phyloP scores from a whole-genome alignment of 257 asterid species.

The Thymus mandschuricus region DNA sequence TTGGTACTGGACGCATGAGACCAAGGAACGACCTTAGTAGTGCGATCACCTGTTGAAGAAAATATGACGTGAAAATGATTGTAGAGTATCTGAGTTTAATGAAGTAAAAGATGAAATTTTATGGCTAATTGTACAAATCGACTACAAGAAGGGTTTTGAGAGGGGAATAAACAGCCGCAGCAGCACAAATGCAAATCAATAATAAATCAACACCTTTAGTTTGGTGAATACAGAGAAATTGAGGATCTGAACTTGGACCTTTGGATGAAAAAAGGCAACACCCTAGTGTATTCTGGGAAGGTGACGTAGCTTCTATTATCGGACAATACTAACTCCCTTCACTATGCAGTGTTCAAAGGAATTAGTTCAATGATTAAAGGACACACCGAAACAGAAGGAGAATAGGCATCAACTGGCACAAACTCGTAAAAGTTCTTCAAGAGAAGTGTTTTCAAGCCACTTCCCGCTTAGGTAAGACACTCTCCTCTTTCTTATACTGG shows the following conservation, averaged over 20 bases:
- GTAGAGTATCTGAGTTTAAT: constrained; percentile 4
- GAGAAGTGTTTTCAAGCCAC: neutral
- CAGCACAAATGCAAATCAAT: neutral
- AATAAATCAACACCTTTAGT: neutral
- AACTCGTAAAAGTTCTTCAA: neutral
- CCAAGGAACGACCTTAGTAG: constrained; percentile 33
- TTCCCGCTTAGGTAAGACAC: no score
- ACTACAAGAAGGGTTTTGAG: neutral
- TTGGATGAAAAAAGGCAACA: neutral
- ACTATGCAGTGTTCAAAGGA: neutral
- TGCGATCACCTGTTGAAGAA: constrained; percentile 49
- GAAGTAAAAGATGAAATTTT: neutral
- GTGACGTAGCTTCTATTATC: neutral
- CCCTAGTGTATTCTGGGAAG: neutral
- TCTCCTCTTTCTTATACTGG: no score
- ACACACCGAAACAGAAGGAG: neutral
- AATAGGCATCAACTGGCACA: constrained; percentile 1
- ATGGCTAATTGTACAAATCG: neutral
- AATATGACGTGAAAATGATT: constrained; percentile 2
- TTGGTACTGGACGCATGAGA: constrained; percentile 26
- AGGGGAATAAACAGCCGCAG: neutral
- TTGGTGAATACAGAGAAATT: neutral
- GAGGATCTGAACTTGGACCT: neutral
- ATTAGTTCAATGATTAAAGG: neutral
- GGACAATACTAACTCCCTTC: neutral